These are phyloP conservation scores for Tylopilus intermedius DNA, from an alignment of 768 basidiomycete species.

Conservation along the genomic window DNA sequence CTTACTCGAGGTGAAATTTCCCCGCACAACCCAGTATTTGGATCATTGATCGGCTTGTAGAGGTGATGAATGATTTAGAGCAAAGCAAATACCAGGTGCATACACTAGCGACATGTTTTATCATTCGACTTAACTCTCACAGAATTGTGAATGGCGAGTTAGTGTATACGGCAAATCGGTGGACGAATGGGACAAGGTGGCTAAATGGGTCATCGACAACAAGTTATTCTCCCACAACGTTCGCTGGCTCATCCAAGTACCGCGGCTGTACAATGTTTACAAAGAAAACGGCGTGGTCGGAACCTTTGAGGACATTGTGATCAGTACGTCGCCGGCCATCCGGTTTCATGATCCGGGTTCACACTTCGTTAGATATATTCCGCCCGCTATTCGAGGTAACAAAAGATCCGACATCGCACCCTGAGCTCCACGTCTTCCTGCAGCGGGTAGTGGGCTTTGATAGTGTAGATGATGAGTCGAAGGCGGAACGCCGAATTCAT, in stretches of 20 bases:
- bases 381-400: conserved; percentile 94
- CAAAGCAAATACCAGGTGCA: conserved; percentile 95
- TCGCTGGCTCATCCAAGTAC: conserved; percentile 95
- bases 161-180: conserved; percentile 85
- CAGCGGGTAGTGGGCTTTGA: conserved; percentile 96
- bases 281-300: conserved; percentile 78
- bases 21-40: background rate
- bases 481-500: conserved; percentile 84
- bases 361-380: conserved; percentile 68
- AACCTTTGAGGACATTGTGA: conserved; percentile 88
- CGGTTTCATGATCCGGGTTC: background rate
- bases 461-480: conserved; percentile 98
- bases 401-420: conserved; percentile 81
- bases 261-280: conserved; percentile 92
- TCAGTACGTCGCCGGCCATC: conserved; percentile 52
- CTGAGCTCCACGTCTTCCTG: conserved; percentile 91
- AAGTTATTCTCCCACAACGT: conserved; percentile 96
- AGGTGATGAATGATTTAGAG: conserved; percentile 96
- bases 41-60: conserved; percentile 37
- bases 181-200: conserved; percentile 96
- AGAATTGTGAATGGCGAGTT: conserved; percentile 97
- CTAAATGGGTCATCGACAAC: conserved; percentile 93
- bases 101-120: background rate
- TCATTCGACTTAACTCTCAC: background rate
- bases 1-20: conserved; percentile 69